phyloP scores from a whole-genome alignment of 2,329 filamentous ascomycete species.

The Alternaria solani region DNA sequence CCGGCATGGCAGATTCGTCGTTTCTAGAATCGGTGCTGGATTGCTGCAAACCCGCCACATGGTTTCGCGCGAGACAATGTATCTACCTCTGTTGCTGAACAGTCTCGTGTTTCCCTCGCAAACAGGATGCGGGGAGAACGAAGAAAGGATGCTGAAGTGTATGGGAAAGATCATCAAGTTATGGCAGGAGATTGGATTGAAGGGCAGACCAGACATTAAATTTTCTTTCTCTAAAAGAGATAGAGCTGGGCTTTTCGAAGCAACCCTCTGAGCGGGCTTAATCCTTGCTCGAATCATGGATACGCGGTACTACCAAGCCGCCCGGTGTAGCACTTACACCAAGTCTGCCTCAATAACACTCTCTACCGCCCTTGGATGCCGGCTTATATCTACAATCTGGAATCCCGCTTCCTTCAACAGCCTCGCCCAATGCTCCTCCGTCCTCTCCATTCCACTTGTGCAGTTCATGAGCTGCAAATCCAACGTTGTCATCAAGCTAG shows the following conservation, averaged over 20 bases:
- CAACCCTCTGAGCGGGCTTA: not conserved
- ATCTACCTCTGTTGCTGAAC: slow-evolving; percentile 20
- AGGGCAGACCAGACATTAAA: not conserved
- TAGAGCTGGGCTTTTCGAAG: not conserved
- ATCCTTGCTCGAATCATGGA: not conserved
- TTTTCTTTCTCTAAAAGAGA: not conserved
- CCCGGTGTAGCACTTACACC: not conserved
- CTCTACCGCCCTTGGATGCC: slow-evolving; percentile 8
- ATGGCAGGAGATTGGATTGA: not conserved
- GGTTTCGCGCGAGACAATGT: slow-evolving; percentile 20
- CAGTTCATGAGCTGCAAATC: slow-evolving; percentile 13
- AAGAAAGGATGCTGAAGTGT: not conserved
- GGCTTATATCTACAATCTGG: not conserved
- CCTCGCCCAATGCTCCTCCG: slow-evolving; percentile 6
- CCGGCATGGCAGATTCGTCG: slow-evolving; percentile 17
- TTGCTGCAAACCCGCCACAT: slow-evolving; percentile 25
- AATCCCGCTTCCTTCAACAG: slow-evolving; percentile 3
- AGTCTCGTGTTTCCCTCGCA: slow-evolving; percentile 11
- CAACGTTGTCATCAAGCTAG: slow-evolving; percentile 8
- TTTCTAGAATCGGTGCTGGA: slow-evolving; percentile 19
- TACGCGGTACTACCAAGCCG: not conserved
- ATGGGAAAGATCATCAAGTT: not conserved
- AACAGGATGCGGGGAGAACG: not conserved
- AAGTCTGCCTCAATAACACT: slow-evolving; percentile 12
- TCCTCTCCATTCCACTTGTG: slow-evolving; percentile 9